Base-by-base conservation (phyloP, 176 grass and related monocot species). In the Aegilops umbellulata region DNA sequence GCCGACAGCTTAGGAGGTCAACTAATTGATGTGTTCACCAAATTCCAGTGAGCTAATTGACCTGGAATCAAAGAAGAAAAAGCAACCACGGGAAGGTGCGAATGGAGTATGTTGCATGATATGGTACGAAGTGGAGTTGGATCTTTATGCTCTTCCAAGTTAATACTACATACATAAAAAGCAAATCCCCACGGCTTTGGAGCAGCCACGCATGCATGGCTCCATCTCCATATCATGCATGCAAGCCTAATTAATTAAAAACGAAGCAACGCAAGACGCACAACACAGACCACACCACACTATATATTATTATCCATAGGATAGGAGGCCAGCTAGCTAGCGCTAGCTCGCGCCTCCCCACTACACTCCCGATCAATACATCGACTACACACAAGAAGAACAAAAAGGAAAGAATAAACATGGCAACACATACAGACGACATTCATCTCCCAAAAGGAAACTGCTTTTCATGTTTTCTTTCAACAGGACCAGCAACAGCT, bases 261-360 rank as follows among this genome's bases (percentile, higher is more conserved):
- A 69, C 47, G 76, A 91, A 91, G 89, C 85, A 91, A 91, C 44
- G 39, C 72, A 57, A 31, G 67, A n/a, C n/a, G 46, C 41, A 64
- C 64, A 69, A n/a, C 38, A 39, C 38, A 10, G 35, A 36, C 35
- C 35, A 36, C 41, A 53, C 51, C 74, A 55, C 41, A 27, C 13
- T 47, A 70, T 53, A 19, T 19, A 0, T 1, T 16, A 47, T 47
- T 47, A 47, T 53, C 49, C 16, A 53, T 47, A 15, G 46, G 46
- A 5, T 47, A 51, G 15, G 47, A 51, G 3, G 46, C 46, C 51
- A 7, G 17, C 51, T 2, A 55, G 16, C 16, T 55, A 19, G 6
- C 7, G 51, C 20, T 55, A 49, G 16, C 5, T 51, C 15, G 49
- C 2, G 39, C 41, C n/a, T n/a, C n/a, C n/a, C 29, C 29, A 30